A percentile compares a stretch with the other conserved stretches of the same genome.
phyloP scores from a whole-genome alignment of 2,329 filamentous ascomycete genomes.

The Fusarium pseudonygamai region DNA sequence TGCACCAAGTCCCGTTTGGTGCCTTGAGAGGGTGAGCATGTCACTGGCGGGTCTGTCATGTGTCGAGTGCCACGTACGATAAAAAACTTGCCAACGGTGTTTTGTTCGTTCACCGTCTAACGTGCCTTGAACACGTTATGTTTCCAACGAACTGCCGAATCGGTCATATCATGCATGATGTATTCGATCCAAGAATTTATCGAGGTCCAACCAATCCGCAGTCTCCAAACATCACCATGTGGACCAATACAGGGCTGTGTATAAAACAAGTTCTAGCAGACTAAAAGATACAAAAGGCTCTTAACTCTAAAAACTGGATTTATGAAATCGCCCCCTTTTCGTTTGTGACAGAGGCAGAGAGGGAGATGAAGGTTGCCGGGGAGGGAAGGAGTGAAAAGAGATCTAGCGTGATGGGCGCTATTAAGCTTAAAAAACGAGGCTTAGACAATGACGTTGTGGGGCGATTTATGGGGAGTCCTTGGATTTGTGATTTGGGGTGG shows the following conservation, averaged over 20 bases:
- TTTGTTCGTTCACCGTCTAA: neutral
- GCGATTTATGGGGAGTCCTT: neutral
- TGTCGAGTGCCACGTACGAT: neutral
- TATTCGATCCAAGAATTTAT: neutral
- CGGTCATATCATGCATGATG: neutral
- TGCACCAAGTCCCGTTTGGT: neutral
- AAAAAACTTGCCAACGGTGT: neutral
- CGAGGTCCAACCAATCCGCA: no score
- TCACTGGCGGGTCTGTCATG: neutral
- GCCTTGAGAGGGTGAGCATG: neutral
- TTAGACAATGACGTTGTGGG: slow-evolving; percentile 26
- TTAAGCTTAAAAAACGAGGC: slow-evolving; percentile 33
- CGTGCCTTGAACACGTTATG: neutral
- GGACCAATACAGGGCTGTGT: neutral
- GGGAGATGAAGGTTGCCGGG: neutral
- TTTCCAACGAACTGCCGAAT: neutral
- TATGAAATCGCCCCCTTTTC: slow-evolving; percentile 13
- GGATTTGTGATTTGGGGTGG: neutral
- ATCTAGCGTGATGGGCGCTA: slow-evolving; percentile 24
- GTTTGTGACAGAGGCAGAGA: neutral
- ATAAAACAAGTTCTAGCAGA: neutral
- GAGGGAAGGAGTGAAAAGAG: neutral
- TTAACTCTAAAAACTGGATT: slow-evolving; percentile 1
- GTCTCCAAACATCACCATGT: neutral
- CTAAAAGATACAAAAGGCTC: neutral